phyloP scores from a whole-genome alignment of 2,329 filamentous ascomycete genomes.

The Sclerotiophoma versabilis region DNA sequence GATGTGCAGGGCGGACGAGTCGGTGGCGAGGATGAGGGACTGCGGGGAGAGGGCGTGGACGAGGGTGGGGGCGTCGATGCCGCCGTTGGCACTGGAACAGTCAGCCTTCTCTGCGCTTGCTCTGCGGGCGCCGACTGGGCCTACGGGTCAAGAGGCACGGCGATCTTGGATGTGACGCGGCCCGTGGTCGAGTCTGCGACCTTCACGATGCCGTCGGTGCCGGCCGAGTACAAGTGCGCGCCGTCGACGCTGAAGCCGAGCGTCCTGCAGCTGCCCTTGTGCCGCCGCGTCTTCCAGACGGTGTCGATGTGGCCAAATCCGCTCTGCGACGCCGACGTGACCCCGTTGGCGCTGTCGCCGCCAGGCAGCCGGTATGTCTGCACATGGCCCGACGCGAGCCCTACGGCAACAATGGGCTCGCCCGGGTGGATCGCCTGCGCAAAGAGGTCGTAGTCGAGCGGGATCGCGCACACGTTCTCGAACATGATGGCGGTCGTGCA shows the following conservation, averaged over 20 bases:
- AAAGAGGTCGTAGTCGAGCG: conserved; percentile 86
- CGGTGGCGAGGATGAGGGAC: conserved; percentile 85
- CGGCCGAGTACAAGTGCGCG: conserved; percentile 66
- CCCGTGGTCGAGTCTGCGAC: conserved; percentile 65
- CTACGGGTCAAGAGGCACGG: conserved; percentile 66
- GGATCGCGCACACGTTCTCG: conserved; percentile 89
- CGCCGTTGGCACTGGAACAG: conserved; percentile 49
- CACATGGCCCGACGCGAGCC: conserved; percentile 84
- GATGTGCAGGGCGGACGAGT: conserved; percentile 87
- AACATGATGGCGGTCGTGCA: conserved; percentile 66
- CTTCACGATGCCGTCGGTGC: conserved; percentile 70
- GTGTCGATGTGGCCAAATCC: conserved; percentile 81
- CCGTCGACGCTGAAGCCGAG: conserved; percentile 83
- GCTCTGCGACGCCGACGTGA: conserved; percentile 59
- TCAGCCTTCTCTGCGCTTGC: background rate
- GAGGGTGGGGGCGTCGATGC: conserved; percentile 77
- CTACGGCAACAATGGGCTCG: conserved; percentile 84
- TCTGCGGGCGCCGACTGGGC: background rate
- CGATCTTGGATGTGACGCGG: conserved; percentile 80
- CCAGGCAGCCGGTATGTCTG: conserved; percentile 79
- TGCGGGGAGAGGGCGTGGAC: conserved; percentile 86
- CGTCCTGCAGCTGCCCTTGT: conserved; percentile 91
- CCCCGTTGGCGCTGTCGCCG: conserved; percentile 57
- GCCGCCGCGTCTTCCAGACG: conserved; percentile 83
- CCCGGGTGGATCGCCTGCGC: conserved; percentile 84